Conservation (phyloP, 2,329 filamentous ascomycete species). For the Arthroderma uncinatum region DNA sequence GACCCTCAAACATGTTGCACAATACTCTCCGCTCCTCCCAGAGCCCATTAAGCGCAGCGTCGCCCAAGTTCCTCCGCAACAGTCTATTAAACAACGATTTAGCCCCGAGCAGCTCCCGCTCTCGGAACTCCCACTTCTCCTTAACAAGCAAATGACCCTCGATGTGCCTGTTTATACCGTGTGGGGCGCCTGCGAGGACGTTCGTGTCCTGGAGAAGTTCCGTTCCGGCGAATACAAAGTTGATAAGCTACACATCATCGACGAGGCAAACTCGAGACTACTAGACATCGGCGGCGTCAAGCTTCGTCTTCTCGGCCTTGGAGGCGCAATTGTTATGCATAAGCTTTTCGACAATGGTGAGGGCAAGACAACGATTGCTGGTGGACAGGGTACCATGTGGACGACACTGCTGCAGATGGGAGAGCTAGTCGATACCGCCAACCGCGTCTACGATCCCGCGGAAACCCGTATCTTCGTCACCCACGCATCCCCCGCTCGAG, state of each 20-base stretch:
- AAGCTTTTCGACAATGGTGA: conserved; percentile 99
- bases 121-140: conserved; percentile 80
- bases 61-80: conserved; percentile 55
- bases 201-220: conserved; percentile 93
- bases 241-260: conserved; percentile 92
- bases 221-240: conserved; percentile 97
- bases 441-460: conserved; percentile 94
- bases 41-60: conserved; percentile 60
- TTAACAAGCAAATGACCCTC: conserved; percentile 78
- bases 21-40: conserved; percentile 89
- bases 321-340: conserved; percentile 97
- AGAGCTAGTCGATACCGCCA: conserved; percentile 92
- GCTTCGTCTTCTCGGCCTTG: conserved; percentile 81
- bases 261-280: conserved; percentile 91
- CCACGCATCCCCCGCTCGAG: conserved; percentile 88
- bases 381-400: conserved; percentile 99
- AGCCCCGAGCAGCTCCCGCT: conserved; percentile 71
- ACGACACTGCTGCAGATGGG: conserved; percentile 97
- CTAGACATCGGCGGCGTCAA: conserved; percentile 93
- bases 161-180: conserved; percentile 97
- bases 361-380: conserved; percentile 92
- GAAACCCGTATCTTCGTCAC: conserved; percentile 96
- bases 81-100: conserved; percentile 71
- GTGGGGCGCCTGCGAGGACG: conserved; percentile 98
- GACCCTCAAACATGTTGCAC: conserved; percentile 94